phyloP scores from a whole-genome alignment of 768 basidiomycete species.

The Suillus cothurnatus region DNA sequence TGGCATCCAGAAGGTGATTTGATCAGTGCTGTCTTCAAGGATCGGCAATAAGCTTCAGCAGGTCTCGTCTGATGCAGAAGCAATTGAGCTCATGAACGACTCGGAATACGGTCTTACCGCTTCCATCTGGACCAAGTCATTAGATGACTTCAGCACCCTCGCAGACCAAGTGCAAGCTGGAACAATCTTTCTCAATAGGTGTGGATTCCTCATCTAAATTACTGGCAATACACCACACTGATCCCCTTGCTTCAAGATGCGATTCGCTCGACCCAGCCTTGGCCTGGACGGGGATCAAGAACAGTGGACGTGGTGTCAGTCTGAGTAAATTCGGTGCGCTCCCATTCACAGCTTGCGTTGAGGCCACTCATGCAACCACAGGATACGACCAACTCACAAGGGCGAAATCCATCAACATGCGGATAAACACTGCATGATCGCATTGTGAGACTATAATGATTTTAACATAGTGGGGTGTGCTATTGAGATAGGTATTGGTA shows the following conservation, averaged over 20 bases:
- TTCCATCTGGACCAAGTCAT: conserved; percentile 91
- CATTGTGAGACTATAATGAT: background rate
- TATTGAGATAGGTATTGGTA: conserved; percentile 26
- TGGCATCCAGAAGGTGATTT: conserved; percentile 83
- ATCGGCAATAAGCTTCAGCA: conserved; percentile 23
- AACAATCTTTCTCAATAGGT: conserved; percentile 93
- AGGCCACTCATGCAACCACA: conserved; percentile 30
- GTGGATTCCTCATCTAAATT: background rate
- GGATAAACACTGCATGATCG: conserved; percentile 54
- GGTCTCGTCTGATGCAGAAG: conserved; percentile 87
- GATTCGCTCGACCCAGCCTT: conserved; percentile 93
- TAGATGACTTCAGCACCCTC: conserved; percentile 62
- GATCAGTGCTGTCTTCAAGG: conserved; percentile 1
- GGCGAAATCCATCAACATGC: conserved; percentile 83
- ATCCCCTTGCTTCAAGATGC: conserved; percentile 46
- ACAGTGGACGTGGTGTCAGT: conserved; percentile 90
- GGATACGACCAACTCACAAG: conserved; percentile 87
- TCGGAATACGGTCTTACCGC: conserved; percentile 94
- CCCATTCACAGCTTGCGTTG: background rate
- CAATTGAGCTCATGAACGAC: conserved; percentile 92
- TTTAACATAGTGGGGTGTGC: background rate
- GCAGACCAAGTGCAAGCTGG: conserved; percentile 80
- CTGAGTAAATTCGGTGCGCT: conserved; percentile 83
- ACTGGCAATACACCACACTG: background rate
- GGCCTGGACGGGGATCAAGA: conserved; percentile 93